phyloP scores from a whole-genome alignment of 306 rosid species.

The Lathyrus aphaca region DNA sequence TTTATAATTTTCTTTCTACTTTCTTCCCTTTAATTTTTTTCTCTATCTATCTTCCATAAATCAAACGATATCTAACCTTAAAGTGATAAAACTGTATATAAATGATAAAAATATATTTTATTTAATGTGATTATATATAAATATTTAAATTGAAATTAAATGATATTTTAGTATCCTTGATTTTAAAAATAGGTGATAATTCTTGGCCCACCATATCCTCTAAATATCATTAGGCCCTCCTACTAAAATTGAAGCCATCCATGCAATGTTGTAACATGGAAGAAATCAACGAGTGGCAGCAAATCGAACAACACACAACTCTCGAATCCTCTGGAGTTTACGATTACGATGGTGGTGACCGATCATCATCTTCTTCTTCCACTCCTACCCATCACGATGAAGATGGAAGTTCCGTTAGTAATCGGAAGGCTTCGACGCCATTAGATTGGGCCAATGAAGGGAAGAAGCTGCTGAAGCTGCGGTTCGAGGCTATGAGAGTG shows the following conservation, averaged over 20 bases:
- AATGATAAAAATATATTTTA: too few species aligned
- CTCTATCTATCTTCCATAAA: too few species aligned
- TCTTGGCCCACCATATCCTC: slow-evolving; percentile 48
- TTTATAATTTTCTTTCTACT: too few species aligned
- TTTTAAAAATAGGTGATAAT: not conserved
- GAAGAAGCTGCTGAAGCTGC: slow-evolving; percentile 41
- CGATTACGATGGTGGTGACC: not conserved
- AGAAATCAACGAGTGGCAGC: slow-evolving; percentile 48
- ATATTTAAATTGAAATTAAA: too few species aligned
- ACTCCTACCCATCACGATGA: slow-evolving; percentile 11
- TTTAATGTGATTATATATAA: too few species aligned
- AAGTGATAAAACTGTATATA: too few species aligned
- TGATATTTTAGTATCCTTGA: too few species aligned
- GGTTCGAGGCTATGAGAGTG: slow-evolving; percentile 43
- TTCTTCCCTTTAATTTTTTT: too few species aligned
- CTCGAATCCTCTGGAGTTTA: slow-evolving; percentile 9
- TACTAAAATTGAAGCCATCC: not conserved
- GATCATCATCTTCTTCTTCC: slow-evolving; percentile 25
- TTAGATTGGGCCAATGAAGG: slow-evolving; percentile 39
- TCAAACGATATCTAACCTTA: too few species aligned
- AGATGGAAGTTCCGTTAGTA: slow-evolving; percentile 12
- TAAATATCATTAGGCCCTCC: slow-evolving; percentile 1
- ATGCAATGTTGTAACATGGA: slow-evolving; percentile 37
- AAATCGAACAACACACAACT: slow-evolving; percentile 36
- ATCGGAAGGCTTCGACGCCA: not conserved